Evolutionary conservation across 2,329 filamentous ascomycete genomes (phyloP).

Genomic region (Alternaria solani): DNA sequence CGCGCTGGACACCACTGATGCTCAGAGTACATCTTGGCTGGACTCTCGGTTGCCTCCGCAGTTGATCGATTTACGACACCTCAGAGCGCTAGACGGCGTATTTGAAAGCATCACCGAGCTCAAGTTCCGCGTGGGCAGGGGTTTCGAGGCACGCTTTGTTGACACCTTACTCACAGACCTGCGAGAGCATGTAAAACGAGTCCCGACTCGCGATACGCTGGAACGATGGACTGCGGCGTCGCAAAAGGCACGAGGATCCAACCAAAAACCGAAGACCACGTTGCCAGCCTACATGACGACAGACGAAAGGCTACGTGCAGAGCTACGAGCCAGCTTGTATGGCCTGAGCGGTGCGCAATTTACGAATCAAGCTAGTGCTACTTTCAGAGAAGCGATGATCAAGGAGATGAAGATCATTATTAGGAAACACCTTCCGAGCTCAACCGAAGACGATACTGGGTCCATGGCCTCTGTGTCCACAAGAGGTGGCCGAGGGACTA

Average conservation of each 20-base stretch:
- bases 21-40: conserved; percentile 43
- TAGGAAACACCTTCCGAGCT: conserved; percentile 84
- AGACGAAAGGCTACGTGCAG: conserved; percentile 72
- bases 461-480: conserved; percentile 89
- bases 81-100: conserved; percentile 82
- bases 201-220: conserved; percentile 76
- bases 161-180: conserved; percentile 80
- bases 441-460: conserved; percentile 91
- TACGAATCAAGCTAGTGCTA: conserved; percentile 79
- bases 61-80: conserved; percentile 74
- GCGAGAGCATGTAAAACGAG: conserved; percentile 77
- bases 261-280: conserved; percentile 69
- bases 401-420: conserved; percentile 89
- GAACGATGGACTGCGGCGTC: conserved; percentile 85
- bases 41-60: conserved; percentile 48
- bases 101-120: conserved; percentile 78
- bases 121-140: conserved; percentile 82
- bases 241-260: conserved; percentile 72
- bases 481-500: conserved; percentile 68
- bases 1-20: conserved; percentile 58
- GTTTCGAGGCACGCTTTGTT: conserved; percentile 83
- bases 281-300: conserved; percentile 82
- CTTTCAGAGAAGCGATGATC: conserved; percentile 83
- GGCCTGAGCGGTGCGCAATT: conserved; percentile 85
- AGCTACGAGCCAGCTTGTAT: conserved; percentile 74